Conservation (phyloP, 257 asterid genomes). For the Coffea canephora region DNA sequence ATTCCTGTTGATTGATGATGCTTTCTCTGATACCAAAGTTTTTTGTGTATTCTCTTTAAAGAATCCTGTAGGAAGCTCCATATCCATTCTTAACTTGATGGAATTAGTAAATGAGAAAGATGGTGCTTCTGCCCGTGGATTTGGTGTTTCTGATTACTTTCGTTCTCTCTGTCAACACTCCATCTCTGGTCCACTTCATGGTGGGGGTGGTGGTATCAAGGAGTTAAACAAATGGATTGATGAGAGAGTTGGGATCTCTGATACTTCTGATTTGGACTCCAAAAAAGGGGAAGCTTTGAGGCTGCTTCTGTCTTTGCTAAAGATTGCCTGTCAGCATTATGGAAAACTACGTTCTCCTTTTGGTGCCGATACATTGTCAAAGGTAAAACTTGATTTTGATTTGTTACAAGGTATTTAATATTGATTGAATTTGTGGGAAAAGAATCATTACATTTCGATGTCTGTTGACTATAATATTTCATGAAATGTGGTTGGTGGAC, state of each 20-base stretch:
- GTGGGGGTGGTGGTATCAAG: conserved; percentile 71
- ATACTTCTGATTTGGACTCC: conserved; percentile 44
- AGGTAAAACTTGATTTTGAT: conserved; percentile 41
- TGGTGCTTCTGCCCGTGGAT: conserved; percentile 46
- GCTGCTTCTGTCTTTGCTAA: conserved; percentile 75
- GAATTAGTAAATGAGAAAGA: conserved; percentile 53
- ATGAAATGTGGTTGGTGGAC: background rate
- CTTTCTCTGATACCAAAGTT: conserved; percentile 19
- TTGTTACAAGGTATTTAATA: background rate
- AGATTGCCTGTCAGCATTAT: conserved; percentile 76
- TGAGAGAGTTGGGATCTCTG: conserved; percentile 60
- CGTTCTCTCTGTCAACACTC: conserved; percentile 64
- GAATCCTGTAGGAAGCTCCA: conserved; percentile 59
- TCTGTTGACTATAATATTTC: background rate
- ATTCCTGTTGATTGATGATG: conserved; percentile 11
- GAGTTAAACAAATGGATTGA: conserved; percentile 94
- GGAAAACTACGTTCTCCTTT: conserved; percentile 92
- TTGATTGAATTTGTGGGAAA: background rate
- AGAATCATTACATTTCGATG: background rate
- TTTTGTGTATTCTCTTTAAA: conserved; percentile 36
- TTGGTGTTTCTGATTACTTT: conserved; percentile 48
- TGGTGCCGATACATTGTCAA: conserved; percentile 60
- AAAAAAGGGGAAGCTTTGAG: conserved; percentile 62
- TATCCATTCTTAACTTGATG: conserved; percentile 70
- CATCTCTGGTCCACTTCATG: conserved; percentile 87